These are phyloP conservation scores for Microbotryum intermedium DNA, from an alignment of 1,284 basidiomycete genomes.

Conservation along the genomic window DNA sequence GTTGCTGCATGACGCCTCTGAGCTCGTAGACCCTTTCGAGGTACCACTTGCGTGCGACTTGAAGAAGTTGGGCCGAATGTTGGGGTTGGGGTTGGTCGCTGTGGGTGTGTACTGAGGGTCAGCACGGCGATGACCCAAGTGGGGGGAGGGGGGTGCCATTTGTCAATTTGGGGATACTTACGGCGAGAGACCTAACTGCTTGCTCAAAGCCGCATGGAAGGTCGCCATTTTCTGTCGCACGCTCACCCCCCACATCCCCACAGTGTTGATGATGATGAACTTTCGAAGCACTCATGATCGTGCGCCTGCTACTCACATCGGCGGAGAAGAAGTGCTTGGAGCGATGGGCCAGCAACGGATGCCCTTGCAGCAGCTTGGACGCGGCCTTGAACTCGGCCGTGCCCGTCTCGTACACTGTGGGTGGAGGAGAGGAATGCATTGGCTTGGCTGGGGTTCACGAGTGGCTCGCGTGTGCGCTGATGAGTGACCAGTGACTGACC, in stretches of 20 bases:
- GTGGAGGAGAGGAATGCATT: too few relatives aligned
- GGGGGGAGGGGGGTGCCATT: neutral
- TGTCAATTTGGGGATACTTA: neutral
- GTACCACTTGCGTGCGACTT: conserved; percentile 27
- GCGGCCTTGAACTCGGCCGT: conserved; percentile 46
- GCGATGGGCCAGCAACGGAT: conserved; percentile 7
- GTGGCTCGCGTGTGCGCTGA: too few relatives aligned
- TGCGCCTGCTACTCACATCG: conserved; percentile 6
- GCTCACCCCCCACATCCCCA: neutral
- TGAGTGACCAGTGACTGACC: too few relatives aligned
- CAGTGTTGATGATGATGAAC: too few relatives aligned
- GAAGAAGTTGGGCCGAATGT: conserved; percentile 7
- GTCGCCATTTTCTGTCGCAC: neutral
- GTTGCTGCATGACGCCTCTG: conserved; percentile 16
- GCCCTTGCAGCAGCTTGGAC: conserved; percentile 7
- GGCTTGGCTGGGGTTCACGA: too few relatives aligned
- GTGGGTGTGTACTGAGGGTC: neutral
- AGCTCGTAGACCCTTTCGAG: conserved; percentile 25
- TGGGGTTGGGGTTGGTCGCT: conserved; percentile 3
- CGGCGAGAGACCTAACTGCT: conserved; percentile 3
- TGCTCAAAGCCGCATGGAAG: conserved; percentile 3
- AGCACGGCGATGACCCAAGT: too few relatives aligned
- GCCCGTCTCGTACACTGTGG: conserved; percentile 49
- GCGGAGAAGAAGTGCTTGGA: conserved; percentile 6
- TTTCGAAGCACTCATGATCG: too few relatives aligned